Conservation (phyloP, 805 yeast genomes). For the Metschnikowia similis region DNA sequence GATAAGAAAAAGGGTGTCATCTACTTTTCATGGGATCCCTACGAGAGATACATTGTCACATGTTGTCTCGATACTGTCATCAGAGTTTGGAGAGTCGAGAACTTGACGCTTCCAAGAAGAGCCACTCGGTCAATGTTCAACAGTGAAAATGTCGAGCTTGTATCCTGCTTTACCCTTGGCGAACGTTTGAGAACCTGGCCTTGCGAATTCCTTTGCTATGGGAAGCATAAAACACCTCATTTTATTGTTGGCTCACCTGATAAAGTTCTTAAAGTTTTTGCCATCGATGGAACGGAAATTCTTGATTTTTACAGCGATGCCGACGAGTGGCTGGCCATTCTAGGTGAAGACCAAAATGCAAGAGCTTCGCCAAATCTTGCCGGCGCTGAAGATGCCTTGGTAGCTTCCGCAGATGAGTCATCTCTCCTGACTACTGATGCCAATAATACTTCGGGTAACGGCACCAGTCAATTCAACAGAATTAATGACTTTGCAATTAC, state of each 20-base stretch:
- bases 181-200: slow-evolving; percentile 38
- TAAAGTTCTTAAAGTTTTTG: slow-evolving; percentile 43
- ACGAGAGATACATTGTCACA: slow-evolving; percentile 61
- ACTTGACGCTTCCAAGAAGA: slow-evolving; percentile 21
- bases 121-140: slow-evolving; percentile 26
- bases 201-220: slow-evolving; percentile 64
- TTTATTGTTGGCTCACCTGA: slow-evolving; percentile 79
- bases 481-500: slow-evolving; percentile 68
- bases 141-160: slow-evolving; percentile 13
- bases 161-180: slow-evolving; percentile 38
- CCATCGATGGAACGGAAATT: slow-evolving; percentile 37
- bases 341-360: slow-evolving; percentile 12
- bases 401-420: slow-evolving; percentile 1
- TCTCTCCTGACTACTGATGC: not conserved
- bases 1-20: slow-evolving; percentile 38
- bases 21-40: slow-evolving; percentile 72
- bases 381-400: slow-evolving; percentile 5
- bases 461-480: slow-evolving; percentile 34
- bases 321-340: slow-evolving; percentile 21
- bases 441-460: slow-evolving; percentile 2
- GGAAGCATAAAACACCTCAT: slow-evolving; percentile 26
- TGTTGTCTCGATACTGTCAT: slow-evolving; percentile 71
- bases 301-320: slow-evolving; percentile 40
- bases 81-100: slow-evolving; percentile 60
- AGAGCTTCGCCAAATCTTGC: not conserved